Percentiles rank a stretch among this genome's conserved stretches.
phyloP scores from a whole-genome alignment of 1,139 yeast genomes.

The Geotrichum reessii region DNA sequence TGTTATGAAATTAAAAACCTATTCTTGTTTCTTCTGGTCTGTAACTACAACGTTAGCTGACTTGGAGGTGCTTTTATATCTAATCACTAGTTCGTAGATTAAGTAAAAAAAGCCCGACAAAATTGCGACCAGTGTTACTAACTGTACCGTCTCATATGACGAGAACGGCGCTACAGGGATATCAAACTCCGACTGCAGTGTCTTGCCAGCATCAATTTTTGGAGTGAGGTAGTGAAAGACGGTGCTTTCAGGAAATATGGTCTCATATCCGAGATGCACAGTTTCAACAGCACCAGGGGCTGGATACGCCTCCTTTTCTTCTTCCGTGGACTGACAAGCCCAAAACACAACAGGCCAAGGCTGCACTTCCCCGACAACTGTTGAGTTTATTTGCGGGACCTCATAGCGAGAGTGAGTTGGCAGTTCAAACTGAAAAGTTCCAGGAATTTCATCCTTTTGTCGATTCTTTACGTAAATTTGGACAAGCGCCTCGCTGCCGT shows the following conservation, averaged over 20 bases:
- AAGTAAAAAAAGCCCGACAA: slow-evolving; percentile 35
- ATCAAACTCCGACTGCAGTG: slow-evolving; percentile 23
- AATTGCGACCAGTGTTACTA: slow-evolving; percentile 33
- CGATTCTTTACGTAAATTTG: slow-evolving; percentile 31
- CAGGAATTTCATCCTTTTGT: slow-evolving; percentile 16
- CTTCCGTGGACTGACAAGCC: slow-evolving; percentile 42
- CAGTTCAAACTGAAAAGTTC: slow-evolving; percentile 34
- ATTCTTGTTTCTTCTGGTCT: not conserved
- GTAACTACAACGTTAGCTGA: not conserved
- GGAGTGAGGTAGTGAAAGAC: slow-evolving; percentile 36
- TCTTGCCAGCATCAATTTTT: slow-evolving; percentile 21
- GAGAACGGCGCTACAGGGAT: slow-evolving; percentile 39
- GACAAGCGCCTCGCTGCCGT: slow-evolving; percentile 45
- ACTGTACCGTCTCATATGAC: slow-evolving; percentile 32
- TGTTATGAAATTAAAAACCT: not conserved
- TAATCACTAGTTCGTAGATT: slow-evolving; percentile 25
- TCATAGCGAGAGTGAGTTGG: slow-evolving; percentile 49
- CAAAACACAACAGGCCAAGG: slow-evolving; percentile 43
- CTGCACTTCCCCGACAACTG: slow-evolving; percentile 25
- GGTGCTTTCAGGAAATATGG: slow-evolving; percentile 43
- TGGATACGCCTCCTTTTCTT: slow-evolving; percentile 16
- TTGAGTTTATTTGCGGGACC: slow-evolving; percentile 33
- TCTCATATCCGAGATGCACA: slow-evolving; percentile 40
- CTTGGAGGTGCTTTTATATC: not conserved
- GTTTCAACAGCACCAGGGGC: slow-evolving; percentile 37